Base-by-base conservation (phyloP, 2,329 filamentous ascomycete species). In the Beauveria sp. region DNA sequence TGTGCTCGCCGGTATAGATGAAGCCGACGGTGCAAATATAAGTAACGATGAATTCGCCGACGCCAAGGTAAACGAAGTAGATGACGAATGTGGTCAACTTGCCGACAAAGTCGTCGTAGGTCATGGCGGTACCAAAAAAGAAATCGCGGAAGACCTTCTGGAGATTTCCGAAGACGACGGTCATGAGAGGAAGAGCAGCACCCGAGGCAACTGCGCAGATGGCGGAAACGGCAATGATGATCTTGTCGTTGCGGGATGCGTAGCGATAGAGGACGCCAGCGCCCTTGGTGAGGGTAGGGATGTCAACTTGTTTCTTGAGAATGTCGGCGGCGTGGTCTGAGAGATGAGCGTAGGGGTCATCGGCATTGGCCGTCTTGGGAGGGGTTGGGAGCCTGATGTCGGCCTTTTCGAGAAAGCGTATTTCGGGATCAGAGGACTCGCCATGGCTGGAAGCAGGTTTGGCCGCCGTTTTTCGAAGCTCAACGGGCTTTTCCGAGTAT, bases 11-110 rank as follows among this genome's bases (percentile, higher is more conserved):
- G 0, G 86, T 87, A 69, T 91, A 96, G 67, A 97, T 96, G 77
- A 96, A 97, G 22, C 91, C 90, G 20, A 96, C 86, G 0, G 93
- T 97, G 26, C 86, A 82, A 63, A 96, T 78, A 72, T 96, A 96
- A 50, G 87, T 83, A 3, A 87, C 86, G 51, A 90, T 74, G 66
- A 96, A 96, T 70, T 93, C 88, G 65, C 81, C 91, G 62, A 96
- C 86, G 49, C 84, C 91, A 52, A 96, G 82, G 72, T 96, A 96
- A 40, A 96, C 77, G 66, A 96, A 95, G 74, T 96, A 96, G 42
- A 96, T 75, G 12, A 92, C 88, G 67, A 88, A 83, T 49, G 79
- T 78, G 9, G 76, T 76, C 67, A 96, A 77, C 63, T 85, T 76
- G 58, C 75, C 65, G 55, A 81, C 79, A 73, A 95, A 95, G 0